Base-by-base conservation (phyloP, 805 yeast species). In the Spencermartinsiella europaea region DNA sequence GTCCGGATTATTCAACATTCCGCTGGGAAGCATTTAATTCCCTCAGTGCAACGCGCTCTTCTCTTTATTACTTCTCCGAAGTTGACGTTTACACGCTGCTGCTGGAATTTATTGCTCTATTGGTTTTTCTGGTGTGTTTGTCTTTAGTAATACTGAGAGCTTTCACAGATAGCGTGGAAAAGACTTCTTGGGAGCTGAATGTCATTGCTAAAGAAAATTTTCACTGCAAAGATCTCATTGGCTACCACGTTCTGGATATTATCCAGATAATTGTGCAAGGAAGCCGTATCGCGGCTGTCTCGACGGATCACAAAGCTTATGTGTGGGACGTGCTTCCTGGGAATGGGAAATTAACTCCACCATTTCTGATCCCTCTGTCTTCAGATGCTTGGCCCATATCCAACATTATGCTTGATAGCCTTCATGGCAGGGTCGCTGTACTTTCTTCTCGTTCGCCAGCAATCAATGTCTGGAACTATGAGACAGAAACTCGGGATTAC, bases 241-340 rank as follows among this genome's bases (percentile, higher is more conserved):
- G 71, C 8, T 70, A 80, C 3, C 90, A 82, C 60, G 64, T 69
- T 20, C 66, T 85, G 41, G 95, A 87, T 60, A 72, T 85, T 3
- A 71, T 83, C 28, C 74, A 73, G 47, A 67, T 84, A 8, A 65
- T 47, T 14, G 34, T 46, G 15, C 51, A 56, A 33, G 51, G 49
- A 5, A 48, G 59, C 4, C 46, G 46, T 43, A 81, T 84, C 55
- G 71, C 85, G 20, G 79, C 85, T 1, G 74, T 83, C 21, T 91
- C 90, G 3, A 67, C 87, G 58, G 95, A 86, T 56, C 89, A 83
- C 54, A 76, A 73, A 49, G 72, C 86, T 3, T 62, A 79, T 27
- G 77, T 85, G 8, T 86, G 95, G 95, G 39, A 31, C 21, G 28
- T 19, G 12, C 20, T 5, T 15, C 31, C 19, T 4, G 15, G 25